Base-by-base conservation (phyloP, 1,284 basidiomycete species). In the Trichosporon inkin region DNA sequence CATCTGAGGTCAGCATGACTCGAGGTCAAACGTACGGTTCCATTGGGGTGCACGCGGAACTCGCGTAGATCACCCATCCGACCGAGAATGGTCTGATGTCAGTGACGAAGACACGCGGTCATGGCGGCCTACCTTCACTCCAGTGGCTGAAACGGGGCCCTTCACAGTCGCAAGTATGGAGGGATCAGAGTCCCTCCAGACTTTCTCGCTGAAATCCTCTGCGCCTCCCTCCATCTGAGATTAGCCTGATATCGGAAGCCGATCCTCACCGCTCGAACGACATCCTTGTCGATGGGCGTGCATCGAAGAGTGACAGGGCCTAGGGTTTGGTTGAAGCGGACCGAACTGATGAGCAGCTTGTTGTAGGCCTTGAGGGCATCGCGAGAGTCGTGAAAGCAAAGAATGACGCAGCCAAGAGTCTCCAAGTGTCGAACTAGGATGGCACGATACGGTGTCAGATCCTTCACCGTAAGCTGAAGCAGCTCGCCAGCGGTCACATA, bases 371-470 rank as follows among this genome's bases (percentile, higher is more conserved):
- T 70, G 28, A 52, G 6, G 1, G 74, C 68, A 34, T 75, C 59
- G 13, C 76, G 68, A 7, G 70, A 58, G 65, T 78, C 76, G 51
- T 67, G 67, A 63, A 76, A 76, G 34, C 61, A 63, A 2, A 73
- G 61, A 11, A 76, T 61, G 7, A 32, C 44, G 16, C 24, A 49
- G 14, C 44, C 44, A 10, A n/a, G 44, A 24, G 44, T 28, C 6
- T 49, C 44, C 24, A 49, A 17, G n/a, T 49, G 44, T n/a, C 22
- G 44, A 16, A 49, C 44, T 8, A 49, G 44, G 10, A 49, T 28
- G n/a, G 56, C 41, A 36, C 44, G 41, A 19, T 54, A 54, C 19
- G 53, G 36, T 5, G 53, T 28, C n/a, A 54, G 20, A 17, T 54
- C 36, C 53, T 54, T 49, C 8, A 17, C 1, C 10, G 35, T 62